Base-by-base conservation (phyloP, 2,329 filamentous ascomycete species). In the Colletotrichum aenigma region DNA sequence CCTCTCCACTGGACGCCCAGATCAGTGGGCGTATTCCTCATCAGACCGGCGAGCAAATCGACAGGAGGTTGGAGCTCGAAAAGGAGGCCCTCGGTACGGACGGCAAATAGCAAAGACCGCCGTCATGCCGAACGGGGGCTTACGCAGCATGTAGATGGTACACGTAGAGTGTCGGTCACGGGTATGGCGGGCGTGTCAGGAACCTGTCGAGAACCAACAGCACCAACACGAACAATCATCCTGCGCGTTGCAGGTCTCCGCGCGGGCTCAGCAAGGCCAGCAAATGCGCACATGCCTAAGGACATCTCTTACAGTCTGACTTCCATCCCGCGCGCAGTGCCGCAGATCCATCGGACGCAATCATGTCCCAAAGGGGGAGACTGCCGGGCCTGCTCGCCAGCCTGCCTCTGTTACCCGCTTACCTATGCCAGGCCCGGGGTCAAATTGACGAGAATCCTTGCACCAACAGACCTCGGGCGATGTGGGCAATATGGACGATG, bases 391-490 rank as follows among this genome's bases (percentile, higher is more conserved):
- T 55, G 71, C 21, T 26, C 36, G 32, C 66, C 67, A 34, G 21
- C n/a, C 61, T 52, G 71, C 52, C 38, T 48, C 9, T n/a, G 38
- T 26, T 38, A 36, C 48, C 71, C 36, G 71, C 71, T 60, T 66
- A 56, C 71, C 16, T 66, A 28, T 21, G 16, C 26, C 56, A 61
- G 36, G n/a, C 56, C 36, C 34, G 67, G 34, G 61, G 61, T 55
- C 38, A 48, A 43, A 30, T 70, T 28, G 30, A 56, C 24, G 60
- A 69, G 34, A 60, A 16, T 34, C 60, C 60, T 36, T 58, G 48
- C 28, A 61, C 52, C 67, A 66, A 71, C 68, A 66, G 43, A 43
- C 24, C 24, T 75, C 72, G 71, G 71, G 71, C 68, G 55, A 71
- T 15, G 61, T 66, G 68, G 52, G 68, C 30, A 62, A 66, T 62